These are phyloP conservation scores for Cordyceps sp. DNA, from an alignment of 2,329 filamentous ascomycete genomes.

Conservation along the genomic window DNA sequence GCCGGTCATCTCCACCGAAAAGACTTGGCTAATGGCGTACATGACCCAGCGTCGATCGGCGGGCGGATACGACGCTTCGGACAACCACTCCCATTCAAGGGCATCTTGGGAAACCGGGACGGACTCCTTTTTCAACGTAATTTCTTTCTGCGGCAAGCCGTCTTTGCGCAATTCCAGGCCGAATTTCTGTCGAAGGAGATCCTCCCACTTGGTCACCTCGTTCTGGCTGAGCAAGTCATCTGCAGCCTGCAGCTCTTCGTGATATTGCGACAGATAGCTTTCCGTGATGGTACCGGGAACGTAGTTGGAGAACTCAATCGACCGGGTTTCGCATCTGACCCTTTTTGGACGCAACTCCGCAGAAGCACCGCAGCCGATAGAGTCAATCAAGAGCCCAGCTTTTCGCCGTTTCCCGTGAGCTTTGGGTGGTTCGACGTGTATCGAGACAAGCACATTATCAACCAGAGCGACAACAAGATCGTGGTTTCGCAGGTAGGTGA, in stretches of 20 bases:
- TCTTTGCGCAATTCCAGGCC: slow-evolving; percentile 19
- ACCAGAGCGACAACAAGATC: slow-evolving; percentile 49
- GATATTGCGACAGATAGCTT: slow-evolving; percentile 28
- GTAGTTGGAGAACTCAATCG: slow-evolving; percentile 16
- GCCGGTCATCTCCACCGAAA: slow-evolving; percentile 31
- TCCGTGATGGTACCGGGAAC: slow-evolving; percentile 34
- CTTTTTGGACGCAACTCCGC: slow-evolving; percentile 19
- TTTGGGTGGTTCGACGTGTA: slow-evolving; percentile 50
- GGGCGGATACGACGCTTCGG: slow-evolving; percentile 27
- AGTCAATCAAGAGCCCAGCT: slow-evolving; percentile 53
- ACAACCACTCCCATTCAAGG: slow-evolving; percentile 35
- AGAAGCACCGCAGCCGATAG: slow-evolving; percentile 47
- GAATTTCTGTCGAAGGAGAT: slow-evolving; percentile 30
- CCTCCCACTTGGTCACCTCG: slow-evolving; percentile 32
- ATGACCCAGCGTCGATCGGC: slow-evolving; percentile 50
- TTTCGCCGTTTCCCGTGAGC: slow-evolving; percentile 37
- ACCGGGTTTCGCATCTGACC: slow-evolving; percentile 12
- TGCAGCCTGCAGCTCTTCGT: slow-evolving; percentile 25
- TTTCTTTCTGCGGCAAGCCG: slow-evolving; percentile 6
- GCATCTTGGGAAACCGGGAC: slow-evolving; percentile 10
- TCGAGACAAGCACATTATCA: slow-evolving; percentile 46
- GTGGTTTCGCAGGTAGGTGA: slow-evolving; percentile 47
- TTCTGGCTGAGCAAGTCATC: slow-evolving; percentile 29
- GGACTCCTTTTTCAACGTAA: slow-evolving; percentile 4
- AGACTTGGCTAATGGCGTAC: slow-evolving; percentile 44